Conservation (phyloP, 2,329 filamentous ascomycete genomes). For the Ascomycota sp. region DNA sequence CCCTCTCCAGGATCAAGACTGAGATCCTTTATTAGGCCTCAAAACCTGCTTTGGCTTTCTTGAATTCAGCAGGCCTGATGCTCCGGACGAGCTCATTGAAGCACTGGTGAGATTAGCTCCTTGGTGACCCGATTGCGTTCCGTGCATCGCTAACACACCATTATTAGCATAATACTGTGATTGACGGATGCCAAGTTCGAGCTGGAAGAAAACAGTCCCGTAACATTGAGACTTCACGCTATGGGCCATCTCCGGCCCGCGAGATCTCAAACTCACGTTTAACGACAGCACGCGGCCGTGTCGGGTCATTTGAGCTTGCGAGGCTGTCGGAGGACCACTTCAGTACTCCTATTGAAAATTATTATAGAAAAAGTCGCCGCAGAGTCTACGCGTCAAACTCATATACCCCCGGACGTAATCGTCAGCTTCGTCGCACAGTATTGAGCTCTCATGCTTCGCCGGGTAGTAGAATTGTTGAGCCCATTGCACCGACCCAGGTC, state of each 20-base stretch:
- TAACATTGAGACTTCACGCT: constrained; percentile 5
- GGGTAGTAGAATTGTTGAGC: constrained; percentile 1
- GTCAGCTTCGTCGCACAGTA: constrained; percentile 2
- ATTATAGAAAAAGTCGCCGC: background rate
- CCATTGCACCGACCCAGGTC: background rate
- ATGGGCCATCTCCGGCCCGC: background rate
- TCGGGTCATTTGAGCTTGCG: constrained; percentile 2
- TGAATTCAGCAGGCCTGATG: constrained; percentile 17
- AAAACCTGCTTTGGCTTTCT: constrained; percentile 15
- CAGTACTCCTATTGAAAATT: background rate
- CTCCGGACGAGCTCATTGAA: constrained; percentile 15
- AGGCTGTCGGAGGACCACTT: background rate
- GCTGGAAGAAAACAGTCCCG: constrained; percentile 17
- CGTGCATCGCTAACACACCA: constrained; percentile 2
- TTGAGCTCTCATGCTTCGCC: constrained; percentile 2
- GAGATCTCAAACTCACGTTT: background rate
- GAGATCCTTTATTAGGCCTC: constrained; percentile 2
- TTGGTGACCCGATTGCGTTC: background rate
- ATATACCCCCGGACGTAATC: constrained; percentile 2
- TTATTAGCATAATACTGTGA: constrained; percentile 11
- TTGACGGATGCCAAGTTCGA: constrained; percentile 14
- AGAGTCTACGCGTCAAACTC: constrained; percentile 1
- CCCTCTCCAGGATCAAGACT: background rate
- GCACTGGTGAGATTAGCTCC: constrained; percentile 13
- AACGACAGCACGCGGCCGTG: background rate